Evolutionary conservation across 352 stramenopile species (phyloP), one percentile per base, ranked within the genome.

Genomic region (Globisporangium nagaii): DNA sequence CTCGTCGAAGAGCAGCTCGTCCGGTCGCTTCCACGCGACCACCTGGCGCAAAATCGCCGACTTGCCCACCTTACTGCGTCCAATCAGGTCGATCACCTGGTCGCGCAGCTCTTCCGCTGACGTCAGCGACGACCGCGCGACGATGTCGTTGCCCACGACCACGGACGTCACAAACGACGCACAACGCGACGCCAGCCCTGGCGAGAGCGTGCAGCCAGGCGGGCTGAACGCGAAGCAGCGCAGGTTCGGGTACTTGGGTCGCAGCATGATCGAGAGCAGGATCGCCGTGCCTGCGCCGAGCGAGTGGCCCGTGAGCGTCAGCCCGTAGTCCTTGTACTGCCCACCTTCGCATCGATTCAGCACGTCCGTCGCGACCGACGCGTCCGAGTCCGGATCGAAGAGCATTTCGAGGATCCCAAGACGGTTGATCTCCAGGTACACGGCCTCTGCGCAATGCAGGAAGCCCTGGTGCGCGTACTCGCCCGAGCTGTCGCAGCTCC

Each of bases 381-480:
- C 60, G 12, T 59, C 69, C 9, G 75, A 74, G 20, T 89, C 50
- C 25, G 79, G 62, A 31, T 95, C 69, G 42, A 93, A 87, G 11
- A 95, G 75, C 84, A 95, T 95, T n/a, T 90, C 71, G n/a, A 95
- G 55, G 15, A 93, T 66, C 5, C 74, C 71, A 1, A 93, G 65
- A 17, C 77, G 78, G 49, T 79, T 74, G 30, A 95, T 61, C 45
- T 95, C 82, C 24, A 88, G 56, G 65, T 87, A 89, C 4, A 91
- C 57, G 1, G 73, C 72, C 47, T 91, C 80, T 7, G 83, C 85
- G 49, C 74, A 88, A 32, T 88, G 81, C 8, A 93, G 59, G 32
- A 93, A 93, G 10, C 83, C 85, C 51, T 95, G 85, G 43, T 95
- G 85, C 28, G 85, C 85, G 32, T 73, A 91, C 49, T 91, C 83